Base-by-base conservation (phyloP, 768 basidiomycete genomes). In the Kwoniella shandongensis region DNA sequence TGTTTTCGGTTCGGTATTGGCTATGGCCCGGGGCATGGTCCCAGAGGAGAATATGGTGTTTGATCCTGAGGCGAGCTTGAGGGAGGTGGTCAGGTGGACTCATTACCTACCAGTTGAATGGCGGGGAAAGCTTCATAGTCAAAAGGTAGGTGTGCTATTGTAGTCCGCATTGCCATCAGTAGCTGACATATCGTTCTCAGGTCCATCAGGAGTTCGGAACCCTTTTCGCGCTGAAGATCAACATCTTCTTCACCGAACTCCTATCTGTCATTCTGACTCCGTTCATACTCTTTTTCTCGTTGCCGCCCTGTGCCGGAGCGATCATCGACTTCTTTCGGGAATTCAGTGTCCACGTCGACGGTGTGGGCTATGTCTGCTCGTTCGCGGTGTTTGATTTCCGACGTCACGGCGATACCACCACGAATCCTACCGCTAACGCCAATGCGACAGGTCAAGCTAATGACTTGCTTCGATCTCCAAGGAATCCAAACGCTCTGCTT, bases 311-410 rank as follows among this genome's bases (percentile, higher is more conserved):
- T 73, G 89, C 94, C 1, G 87, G 89, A 8, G 87, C 86, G 0
- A 88, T 98, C 64, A 83, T 99, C 59, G 96, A 99, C 73, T 98
- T 99, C 74, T 98, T 99, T 83, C 85, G 94, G 29, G 94, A 98
- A 76, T 99, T 97, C 73, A 88, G 91, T 0, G 88, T 99, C 0
- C 94, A 98, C 75, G 88, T 99, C 20, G 93, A 97, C 58, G 91
- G 93, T 0, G 82, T 96, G 1, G 96, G 96, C 4, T 94, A 96
- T 69, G 89, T 99, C 18, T 98, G 96, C 72, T 92, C 89, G 54
- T 99, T 98, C 76, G 96, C 96, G 2, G 93, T 94, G 58, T 99
- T 99, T 74, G 93, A 98, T 75, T 98, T 99, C 75, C 86, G 91
- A 78, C 79, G 91, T 53, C 91, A 96, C 61, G 91, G 92, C 5